Evolutionary conservation across 2,329 filamentous ascomycete species (phyloP).

Genomic region (Colletotrichum chrysophilum): DNA sequence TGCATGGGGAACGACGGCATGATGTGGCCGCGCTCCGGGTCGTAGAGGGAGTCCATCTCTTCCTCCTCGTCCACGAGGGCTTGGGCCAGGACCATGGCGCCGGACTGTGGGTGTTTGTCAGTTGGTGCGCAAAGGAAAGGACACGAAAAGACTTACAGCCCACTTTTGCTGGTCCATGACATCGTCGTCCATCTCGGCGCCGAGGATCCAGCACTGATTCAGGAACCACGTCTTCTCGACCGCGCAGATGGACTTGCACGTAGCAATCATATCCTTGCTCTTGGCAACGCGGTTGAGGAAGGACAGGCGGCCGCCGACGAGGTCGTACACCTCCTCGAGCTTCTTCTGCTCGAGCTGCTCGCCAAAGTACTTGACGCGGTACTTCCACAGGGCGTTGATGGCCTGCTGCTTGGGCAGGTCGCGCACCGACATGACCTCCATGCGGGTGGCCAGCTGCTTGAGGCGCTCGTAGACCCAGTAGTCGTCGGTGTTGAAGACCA

Average conservation of each 20-base stretch:
- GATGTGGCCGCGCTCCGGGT: constrained; percentile 16
- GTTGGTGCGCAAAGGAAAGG: neutral
- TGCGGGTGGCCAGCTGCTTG: constrained; percentile 89
- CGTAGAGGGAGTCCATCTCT: constrained; percentile 42
- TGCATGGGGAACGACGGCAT: constrained; percentile 63
- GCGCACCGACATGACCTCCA: constrained; percentile 88
- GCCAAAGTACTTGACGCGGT: constrained; percentile 78
- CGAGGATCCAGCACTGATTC: constrained; percentile 78
- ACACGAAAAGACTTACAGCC: constrained; percentile 63
- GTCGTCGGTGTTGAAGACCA: constrained; percentile 95
- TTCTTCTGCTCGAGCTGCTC: constrained; percentile 60
- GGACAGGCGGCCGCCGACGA: constrained; percentile 85
- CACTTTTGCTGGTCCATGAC: constrained; percentile 99
- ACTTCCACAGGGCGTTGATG: constrained; percentile 76
- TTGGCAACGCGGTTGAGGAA: constrained; percentile 93
- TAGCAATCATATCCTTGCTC: constrained; percentile 77
- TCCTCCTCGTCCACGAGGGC: constrained; percentile 86
- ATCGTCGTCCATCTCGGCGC: constrained; percentile 86
- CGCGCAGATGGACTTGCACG: constrained; percentile 75
- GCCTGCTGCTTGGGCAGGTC: constrained; percentile 84
- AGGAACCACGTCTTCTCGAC: constrained; percentile 79
- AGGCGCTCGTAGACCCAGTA: constrained; percentile 98
- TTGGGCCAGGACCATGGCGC: constrained; percentile 90
- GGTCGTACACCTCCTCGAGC: constrained; percentile 82
- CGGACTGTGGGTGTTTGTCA: constrained; percentile 58